Conservation (phyloP, 2,329 filamentous ascomycete genomes). For the Penicillium paneum region DNA sequence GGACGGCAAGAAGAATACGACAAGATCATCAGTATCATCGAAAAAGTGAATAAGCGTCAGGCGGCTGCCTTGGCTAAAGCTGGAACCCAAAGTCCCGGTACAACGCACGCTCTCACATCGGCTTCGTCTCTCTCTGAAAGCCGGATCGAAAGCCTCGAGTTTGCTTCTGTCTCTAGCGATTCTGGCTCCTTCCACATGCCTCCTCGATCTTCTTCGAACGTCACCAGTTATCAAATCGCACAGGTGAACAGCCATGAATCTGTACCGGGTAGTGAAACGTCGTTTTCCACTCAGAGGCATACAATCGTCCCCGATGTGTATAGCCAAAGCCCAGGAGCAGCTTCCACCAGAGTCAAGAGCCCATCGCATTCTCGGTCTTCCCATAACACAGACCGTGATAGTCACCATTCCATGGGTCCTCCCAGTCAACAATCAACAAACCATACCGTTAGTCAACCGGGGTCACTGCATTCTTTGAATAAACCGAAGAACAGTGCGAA, state of each 20-base stretch:
- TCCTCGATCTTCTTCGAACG: slow-evolving; percentile 39
- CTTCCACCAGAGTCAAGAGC: slow-evolving; percentile 33
- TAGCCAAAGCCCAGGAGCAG: slow-evolving; percentile 3
- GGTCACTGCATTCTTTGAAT: slow-evolving; percentile 29
- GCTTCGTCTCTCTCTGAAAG: slow-evolving; percentile 53
- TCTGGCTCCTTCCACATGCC: slow-evolving; percentile 47
- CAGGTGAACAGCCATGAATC: slow-evolving; percentile 37
- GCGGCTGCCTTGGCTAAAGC: slow-evolving; percentile 35
- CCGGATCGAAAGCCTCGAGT: slow-evolving; percentile 47
- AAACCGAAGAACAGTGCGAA: slow-evolving; percentile 48
- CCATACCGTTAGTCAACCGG: slow-evolving; percentile 31
- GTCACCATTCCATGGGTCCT: slow-evolving; percentile 26
- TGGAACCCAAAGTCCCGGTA: slow-evolving; percentile 36
- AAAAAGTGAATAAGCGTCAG: slow-evolving; percentile 69
- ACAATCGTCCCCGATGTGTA: slow-evolving; percentile 11
- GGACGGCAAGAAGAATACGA: slow-evolving; percentile 71
- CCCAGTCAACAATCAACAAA: slow-evolving; percentile 34
- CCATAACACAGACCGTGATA: slow-evolving; percentile 32
- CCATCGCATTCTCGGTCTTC: slow-evolving; percentile 39
- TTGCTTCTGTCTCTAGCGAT: slow-evolving; percentile 55
- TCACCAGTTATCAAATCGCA: slow-evolving; percentile 27
- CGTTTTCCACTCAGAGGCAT: slow-evolving; percentile 32
- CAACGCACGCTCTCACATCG: slow-evolving; percentile 51
- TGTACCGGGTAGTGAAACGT: slow-evolving; percentile 34
- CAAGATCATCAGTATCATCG: slow-evolving; percentile 69